phyloP scores from a whole-genome alignment of 1,284 basidiomycete species.

The Ganoderma sp. region DNA sequence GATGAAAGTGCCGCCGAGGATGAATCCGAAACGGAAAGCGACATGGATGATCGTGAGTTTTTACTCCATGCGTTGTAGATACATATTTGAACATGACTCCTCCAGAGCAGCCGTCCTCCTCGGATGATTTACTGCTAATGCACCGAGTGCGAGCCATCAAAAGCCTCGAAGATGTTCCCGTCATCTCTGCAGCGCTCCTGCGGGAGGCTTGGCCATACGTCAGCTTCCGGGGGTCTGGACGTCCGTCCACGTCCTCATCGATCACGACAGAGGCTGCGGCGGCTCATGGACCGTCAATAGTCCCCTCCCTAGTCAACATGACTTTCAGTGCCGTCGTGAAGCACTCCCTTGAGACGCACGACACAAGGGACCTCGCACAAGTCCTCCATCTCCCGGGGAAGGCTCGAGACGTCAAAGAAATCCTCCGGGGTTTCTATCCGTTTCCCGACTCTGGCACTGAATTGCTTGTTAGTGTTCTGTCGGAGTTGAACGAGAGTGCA shows the following conservation, averaged over 20 bases:
- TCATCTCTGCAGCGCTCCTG: background rate
- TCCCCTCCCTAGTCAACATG: slow-evolving; percentile 34
- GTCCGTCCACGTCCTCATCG: background rate
- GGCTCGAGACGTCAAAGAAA: slow-evolving; percentile 25
- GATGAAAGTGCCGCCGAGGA: background rate
- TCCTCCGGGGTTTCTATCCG: slow-evolving; percentile 31
- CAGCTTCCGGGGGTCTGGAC: background rate
- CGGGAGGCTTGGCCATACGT: background rate
- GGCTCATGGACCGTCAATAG: no score
- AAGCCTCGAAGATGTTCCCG: background rate
- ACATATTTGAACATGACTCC: background rate
- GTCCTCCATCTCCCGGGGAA: slow-evolving; percentile 40
- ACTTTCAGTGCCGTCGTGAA: slow-evolving; percentile 36
- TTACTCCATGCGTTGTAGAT: background rate
- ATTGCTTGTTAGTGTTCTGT: slow-evolving; percentile 32
- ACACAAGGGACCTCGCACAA: slow-evolving; percentile 35
- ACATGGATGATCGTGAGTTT: background rate
- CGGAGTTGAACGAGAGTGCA: slow-evolving; percentile 15
- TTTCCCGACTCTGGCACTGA: slow-evolving; percentile 36
- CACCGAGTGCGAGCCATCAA: background rate
- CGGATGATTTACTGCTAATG: background rate
- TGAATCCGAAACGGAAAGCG: background rate
- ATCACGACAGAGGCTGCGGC: background rate
- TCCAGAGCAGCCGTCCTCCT: background rate
- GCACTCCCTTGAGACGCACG: slow-evolving; percentile 34